Evolutionary conservation across 805 yeast genomes (phyloP).

Genomic region (Candida sphagnicola): DNA sequence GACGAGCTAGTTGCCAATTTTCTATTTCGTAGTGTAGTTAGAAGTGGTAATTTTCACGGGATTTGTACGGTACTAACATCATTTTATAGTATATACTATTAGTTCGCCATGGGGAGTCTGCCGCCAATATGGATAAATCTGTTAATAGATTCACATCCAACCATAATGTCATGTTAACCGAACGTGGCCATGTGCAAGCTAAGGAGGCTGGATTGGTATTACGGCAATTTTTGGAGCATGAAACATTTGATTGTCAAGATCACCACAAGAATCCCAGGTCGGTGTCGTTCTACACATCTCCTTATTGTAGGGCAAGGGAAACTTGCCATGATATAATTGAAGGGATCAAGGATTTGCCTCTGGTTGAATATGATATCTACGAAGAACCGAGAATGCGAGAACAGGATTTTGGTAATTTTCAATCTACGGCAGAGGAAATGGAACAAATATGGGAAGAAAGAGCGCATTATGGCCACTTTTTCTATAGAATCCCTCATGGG

Average conservation of each 20-base stretch:
- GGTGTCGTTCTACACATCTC: slow-evolving; percentile 81
- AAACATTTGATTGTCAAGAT: slow-evolving; percentile 24
- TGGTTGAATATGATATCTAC: slow-evolving; percentile 47
- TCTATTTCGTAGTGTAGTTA: too few species aligned
- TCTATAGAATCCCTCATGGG: slow-evolving; percentile 88
- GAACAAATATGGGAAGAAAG: slow-evolving; percentile 78
- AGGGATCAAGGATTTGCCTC: slow-evolving; percentile 47
- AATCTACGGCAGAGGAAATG: slow-evolving; percentile 72
- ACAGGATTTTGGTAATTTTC: slow-evolving; percentile 94
- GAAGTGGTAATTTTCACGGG: too few species aligned
- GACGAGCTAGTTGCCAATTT: too few species aligned
- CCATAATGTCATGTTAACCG: slow-evolving; percentile 73
- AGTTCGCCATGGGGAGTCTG: slow-evolving; percentile 90
- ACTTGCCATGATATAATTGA: slow-evolving; percentile 70
- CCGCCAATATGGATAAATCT: slow-evolving; percentile 81
- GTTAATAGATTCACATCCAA: slow-evolving; percentile 78
- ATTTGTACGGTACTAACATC: too few species aligned
- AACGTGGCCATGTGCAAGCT: slow-evolving; percentile 65
- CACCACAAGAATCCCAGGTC: slow-evolving; percentile 22
- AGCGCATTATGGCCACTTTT: slow-evolving; percentile 75
- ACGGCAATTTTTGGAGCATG: slow-evolving; percentile 30
- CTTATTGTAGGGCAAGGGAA: slow-evolving; percentile 79
- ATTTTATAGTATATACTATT: slow-evolving; percentile 68
- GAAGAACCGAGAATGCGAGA: slow-evolving; percentile 94
- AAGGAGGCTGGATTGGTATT: slow-evolving; percentile 54